These are phyloP conservation scores for Ophiostoma perfectum DNA, from an alignment of 2,329 filamentous ascomycete genomes.

Conservation along the genomic window DNA sequence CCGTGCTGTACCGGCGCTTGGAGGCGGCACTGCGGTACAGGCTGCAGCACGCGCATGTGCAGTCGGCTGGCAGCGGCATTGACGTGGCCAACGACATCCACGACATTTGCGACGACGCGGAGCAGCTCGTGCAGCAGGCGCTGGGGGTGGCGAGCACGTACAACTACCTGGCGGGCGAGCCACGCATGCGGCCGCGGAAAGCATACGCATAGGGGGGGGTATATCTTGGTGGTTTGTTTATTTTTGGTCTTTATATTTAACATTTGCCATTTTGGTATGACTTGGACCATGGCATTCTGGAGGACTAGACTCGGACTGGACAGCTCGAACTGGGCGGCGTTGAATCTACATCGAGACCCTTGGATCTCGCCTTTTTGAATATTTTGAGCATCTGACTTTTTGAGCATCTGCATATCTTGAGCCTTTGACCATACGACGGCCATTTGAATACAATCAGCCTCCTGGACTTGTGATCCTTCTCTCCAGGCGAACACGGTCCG, in stretches of 20 bases:
- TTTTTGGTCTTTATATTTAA: neutral
- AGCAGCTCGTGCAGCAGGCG: conserved; percentile 17
- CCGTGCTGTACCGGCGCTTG: conserved; percentile 15
- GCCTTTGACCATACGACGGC: too few relatives aligned
- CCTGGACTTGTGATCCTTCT: neutral
- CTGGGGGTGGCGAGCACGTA: conserved; percentile 21
- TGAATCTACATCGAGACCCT: neutral
- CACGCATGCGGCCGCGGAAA: conserved; percentile 12
- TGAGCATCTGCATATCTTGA: neutral
- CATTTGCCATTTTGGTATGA: too few relatives aligned
- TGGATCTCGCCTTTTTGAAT: neutral
- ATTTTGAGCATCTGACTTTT: neutral
- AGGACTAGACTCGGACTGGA: too few relatives aligned
- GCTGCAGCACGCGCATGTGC: conserved; percentile 13
- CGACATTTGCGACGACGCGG: conserved; percentile 22
- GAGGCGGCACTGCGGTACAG: conserved; percentile 13
- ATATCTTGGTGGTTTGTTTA: neutral
- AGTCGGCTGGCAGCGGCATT: neutral
- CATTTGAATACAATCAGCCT: neutral
- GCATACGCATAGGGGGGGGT: neutral
- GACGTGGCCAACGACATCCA: conserved; percentile 18
- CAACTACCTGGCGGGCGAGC: conserved; percentile 22
- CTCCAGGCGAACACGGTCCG: neutral
- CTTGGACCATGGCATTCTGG: too few relatives aligned
- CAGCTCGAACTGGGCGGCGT: too few relatives aligned